Evolutionary conservation across 163 green algal genomes (phyloP), one percentile per base, ranked within the genome.

Genomic region (Prototheca cutis): DNA sequence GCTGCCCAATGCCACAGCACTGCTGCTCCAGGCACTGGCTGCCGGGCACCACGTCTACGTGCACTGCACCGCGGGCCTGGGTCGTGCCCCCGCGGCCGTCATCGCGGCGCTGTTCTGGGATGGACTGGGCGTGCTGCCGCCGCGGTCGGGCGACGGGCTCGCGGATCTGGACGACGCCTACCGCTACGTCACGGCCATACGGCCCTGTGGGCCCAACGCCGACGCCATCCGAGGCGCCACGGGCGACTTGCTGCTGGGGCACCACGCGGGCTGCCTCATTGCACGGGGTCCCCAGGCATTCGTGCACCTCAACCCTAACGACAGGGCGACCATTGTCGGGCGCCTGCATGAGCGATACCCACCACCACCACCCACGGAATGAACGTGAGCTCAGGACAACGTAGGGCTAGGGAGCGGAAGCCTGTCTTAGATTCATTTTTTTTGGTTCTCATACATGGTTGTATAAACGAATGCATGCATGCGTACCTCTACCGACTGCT

Each of bases 31-130:
- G 2, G 73, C 64, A 6, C 53, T 34, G 49, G 7, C 13, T 6
- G 21, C 19, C 10, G 27, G 6, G 29, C 40, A 4, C 55, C 75
- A 70, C 40, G 87, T 96, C 23, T 98, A 97, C 59, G 83, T 96
- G 8, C 91, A 98, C 68, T 98, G 91, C 73, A 98, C 91, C 33
- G 91, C 91, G 3, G 91, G 91, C 1, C 74, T 98, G 31, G 90
- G 90, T 8, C 72, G 90, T 6, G 82, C 87, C 1, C 90, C 90
- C 6, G 90, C 80, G 1, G 83, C 87, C 1, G 84, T 75, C 65
- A 97, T 98, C 55, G 89, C 82, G 13, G 90, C 87, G 49, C 64
- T 95, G 23, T 95, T 87, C 70, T 96, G 89, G 77, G 73, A 18
- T 51, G 47, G 58, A 57, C 27, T 39, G 49, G 49, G 28, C 8